Evolutionary conservation across 2,329 filamentous ascomycete species (phyloP), one percentile per base, ranked within the genome.

Genomic region (Knufia fluminis): DNA sequence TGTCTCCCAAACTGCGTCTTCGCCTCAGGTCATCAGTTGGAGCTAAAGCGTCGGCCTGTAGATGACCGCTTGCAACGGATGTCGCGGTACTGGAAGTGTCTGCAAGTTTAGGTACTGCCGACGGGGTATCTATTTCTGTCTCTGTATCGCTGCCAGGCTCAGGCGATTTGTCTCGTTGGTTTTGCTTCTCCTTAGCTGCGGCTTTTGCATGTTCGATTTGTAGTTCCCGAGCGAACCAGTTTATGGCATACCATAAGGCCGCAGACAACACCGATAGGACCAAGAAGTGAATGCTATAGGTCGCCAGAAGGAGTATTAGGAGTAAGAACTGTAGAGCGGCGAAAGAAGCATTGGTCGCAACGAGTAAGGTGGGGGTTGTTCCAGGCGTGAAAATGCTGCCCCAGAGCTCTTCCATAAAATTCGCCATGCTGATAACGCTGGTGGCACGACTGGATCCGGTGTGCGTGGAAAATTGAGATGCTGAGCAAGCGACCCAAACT

Each of bases 301-400:
- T 98, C 50, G 80, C 83, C 58, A 88, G 53, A 46, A 97, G 78
- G 54, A 98, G 83, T 48, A 70, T 67, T 56, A 87, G 68, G 58
- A 97, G 82, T 36, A 94, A 75, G 54, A 85, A 52, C 68, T 97
- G 92, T 16, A 98, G 82, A 36, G 80, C 79, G 55, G 82, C 89
- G 66, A 98, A 98, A 53, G 86, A 83, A 64, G 76, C 80, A 70
- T 98, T 97, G 52, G 92, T 94, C 52, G 92, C 92, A 63, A 90
- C 71, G 50, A 97, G 77, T 56, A 98, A 81, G 42, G 86, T 86
- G 12, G 87, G 87, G 1, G 90, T 96, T 41, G 91, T 80, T 50
- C 92, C 92, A 1, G 91, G 86, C 3, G 85, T 92, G 76, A 97
- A 96, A 74, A 97, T 82, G 63, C 87, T 94, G 64, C 85, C 79